A percentile compares a stretch with the other conserved stretches of the same genome.
Evolutionary conservation across 2,329 filamentous ascomycete genomes (phyloP).

Genomic region (Neoascochyta sp.): DNA sequence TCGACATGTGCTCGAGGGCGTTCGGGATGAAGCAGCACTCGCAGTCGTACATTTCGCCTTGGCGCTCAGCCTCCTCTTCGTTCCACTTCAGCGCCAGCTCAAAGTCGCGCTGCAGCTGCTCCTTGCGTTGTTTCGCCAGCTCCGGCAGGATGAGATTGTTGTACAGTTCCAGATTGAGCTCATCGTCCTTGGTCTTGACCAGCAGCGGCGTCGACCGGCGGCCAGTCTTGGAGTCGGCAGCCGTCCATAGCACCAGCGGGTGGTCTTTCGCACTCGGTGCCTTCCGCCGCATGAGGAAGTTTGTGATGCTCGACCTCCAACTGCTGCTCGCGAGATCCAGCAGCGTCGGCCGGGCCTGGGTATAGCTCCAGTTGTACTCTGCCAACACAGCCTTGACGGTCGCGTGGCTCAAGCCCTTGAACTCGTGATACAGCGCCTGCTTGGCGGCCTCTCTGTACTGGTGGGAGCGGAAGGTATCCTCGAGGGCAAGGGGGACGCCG

Average conservation of each 20-base stretch:
- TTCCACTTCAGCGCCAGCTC: conserved; percentile 46
- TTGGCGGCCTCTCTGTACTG: conserved; percentile 68
- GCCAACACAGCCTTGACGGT: conserved; percentile 75
- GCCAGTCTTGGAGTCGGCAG: conserved; percentile 52
- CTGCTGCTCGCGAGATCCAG: conserved; percentile 67
- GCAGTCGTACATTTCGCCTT: conserved; percentile 60
- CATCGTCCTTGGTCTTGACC: conserved; percentile 60
- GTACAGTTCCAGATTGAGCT: conserved; percentile 51
- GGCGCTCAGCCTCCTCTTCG: conserved; percentile 47
- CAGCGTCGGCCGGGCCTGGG: conserved; percentile 66
- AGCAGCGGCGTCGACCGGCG: conserved; percentile 59
- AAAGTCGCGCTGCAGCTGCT: conserved; percentile 41
- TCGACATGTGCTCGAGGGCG: conserved; percentile 69
- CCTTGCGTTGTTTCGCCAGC: conserved; percentile 38
- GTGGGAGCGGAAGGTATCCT: conserved; percentile 64
- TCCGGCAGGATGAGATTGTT: conserved; percentile 43
- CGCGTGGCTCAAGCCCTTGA: conserved; percentile 68
- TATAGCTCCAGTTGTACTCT: conserved; percentile 76
- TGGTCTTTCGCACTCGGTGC: conserved; percentile 51
- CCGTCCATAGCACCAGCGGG: conserved; percentile 61
- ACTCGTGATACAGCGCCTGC: conserved; percentile 67
- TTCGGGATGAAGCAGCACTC: conserved; percentile 71
- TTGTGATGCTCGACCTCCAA: conserved; percentile 72
- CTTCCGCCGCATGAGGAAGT: conserved; percentile 65
- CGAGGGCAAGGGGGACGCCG: conserved; percentile 47